Evolutionary conservation across 805 yeast species (phyloP).

Genomic region (Cyberlindnera meyerae): DNA sequence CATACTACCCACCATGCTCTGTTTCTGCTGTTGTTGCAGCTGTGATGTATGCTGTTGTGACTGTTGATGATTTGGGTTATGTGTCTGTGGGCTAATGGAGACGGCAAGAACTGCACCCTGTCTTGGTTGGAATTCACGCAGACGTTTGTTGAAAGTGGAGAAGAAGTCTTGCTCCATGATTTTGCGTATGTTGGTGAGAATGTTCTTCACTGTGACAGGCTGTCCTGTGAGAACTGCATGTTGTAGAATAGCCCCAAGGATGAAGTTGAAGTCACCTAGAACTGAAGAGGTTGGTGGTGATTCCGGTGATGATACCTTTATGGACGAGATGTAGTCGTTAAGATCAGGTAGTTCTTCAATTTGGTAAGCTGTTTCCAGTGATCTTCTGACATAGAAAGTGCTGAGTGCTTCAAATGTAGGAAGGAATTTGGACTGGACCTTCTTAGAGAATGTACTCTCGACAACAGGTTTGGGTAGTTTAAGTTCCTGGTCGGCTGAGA

Average conservation of each 20-base stretch:
- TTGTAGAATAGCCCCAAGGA: conserved; percentile 61
- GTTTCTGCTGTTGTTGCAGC: conserved; percentile 1
- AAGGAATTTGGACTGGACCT: conserved; percentile 46
- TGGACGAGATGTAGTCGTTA: conserved; percentile 28
- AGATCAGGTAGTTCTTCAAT: conserved; percentile 74
- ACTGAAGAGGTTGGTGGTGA: conserved; percentile 74
- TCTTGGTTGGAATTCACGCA: conserved; percentile 41
- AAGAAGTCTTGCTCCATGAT: conserved; percentile 62
- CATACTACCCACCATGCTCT: conserved; percentile 25
- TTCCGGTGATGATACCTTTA: conserved; percentile 35
- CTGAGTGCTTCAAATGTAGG: conserved; percentile 63
- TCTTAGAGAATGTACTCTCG: conserved; percentile 50
- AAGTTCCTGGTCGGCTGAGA: conserved; percentile 20
- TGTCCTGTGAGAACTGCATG: conserved; percentile 74
- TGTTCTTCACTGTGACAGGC: conserved; percentile 44
- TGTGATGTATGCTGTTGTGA: conserved; percentile 13
- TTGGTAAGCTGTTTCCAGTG: conserved; percentile 75
- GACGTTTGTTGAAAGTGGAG: conserved; percentile 45
- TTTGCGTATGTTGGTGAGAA: conserved; percentile 50
- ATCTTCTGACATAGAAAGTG: conserved; percentile 64
- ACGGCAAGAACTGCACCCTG: conserved; percentile 27
- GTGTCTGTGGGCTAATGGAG: conserved; percentile 1
- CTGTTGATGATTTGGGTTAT: conserved; percentile 15
- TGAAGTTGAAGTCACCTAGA: conserved; percentile 77
- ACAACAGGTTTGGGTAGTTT: conserved; percentile 48